Base-by-base conservation (phyloP, 2,329 filamentous ascomycete genomes). In the Alternaria viburni region DNA sequence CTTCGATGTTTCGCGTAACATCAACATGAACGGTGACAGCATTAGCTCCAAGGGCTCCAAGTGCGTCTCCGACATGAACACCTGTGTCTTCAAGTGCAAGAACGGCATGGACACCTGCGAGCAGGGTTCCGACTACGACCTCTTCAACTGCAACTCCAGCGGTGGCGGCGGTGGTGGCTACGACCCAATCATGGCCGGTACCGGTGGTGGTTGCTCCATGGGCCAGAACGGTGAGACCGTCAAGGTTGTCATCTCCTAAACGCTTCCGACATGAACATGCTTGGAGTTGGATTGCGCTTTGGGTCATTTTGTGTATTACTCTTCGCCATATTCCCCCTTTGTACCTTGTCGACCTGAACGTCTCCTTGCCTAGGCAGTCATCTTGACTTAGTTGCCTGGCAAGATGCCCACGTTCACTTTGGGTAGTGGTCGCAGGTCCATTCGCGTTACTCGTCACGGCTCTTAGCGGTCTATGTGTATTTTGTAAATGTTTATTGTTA, bases 1-100 rank as follows among this genome's bases (percentile, higher is more conserved):
- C 43, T 79, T 83, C 60, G 80, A 84, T 66, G 75, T 84, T 57
- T 82, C 80, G 43, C 78, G 81, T 36, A 77, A 82, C 65, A 77
- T 83, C 72, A 82, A 82, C 74, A 84, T 83, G 82, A 66, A 69
- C 52, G 83, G 83, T 36, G 74, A 78, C 67, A 62, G 43, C 52
- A 82, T 84, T 75, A 72, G 68, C 55, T 74, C 79, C 59, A 77
- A 79, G 55, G 75, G 74, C 55, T 76, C 74, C 63, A 79, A 81
- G 62, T 85, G 83, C 73, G 69, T 73, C 12, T 78, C 80, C 36
- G 75, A 82, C 69, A 80, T 83, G 78, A 60, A 75, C 19, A 77
- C 67, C 6, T 85, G 83, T 71, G 80, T 80, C 51, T 85, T 82
- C 74, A 67, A 73, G 69, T 85, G 83, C 77, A 76, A 76, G 62